A percentile compares a stretch with the other conserved stretches of the same genome.
These are phyloP conservation scores for Ustilago loliicola DNA, from an alignment of 1,284 basidiomycete species.

Conservation along the genomic window DNA sequence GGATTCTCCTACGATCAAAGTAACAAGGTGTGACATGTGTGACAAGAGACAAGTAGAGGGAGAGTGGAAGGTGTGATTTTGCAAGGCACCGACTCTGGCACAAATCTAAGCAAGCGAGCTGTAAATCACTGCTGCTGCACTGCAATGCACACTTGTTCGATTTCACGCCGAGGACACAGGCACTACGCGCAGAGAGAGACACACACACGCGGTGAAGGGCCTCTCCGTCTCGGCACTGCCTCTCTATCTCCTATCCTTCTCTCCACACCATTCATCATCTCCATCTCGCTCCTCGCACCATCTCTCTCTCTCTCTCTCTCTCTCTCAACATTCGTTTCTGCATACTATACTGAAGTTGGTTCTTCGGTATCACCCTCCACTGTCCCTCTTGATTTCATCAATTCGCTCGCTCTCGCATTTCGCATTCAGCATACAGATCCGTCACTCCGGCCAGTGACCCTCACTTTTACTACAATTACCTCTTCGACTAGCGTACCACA, in stretches of 20 bases:
- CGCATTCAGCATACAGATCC: slow-evolving; percentile 3
- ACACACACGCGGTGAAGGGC: slow-evolving; percentile 1
- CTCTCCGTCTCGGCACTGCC: neutral
- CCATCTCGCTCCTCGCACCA: neutral
- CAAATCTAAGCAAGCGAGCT: neutral
- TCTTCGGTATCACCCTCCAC: slow-evolving; percentile 13
- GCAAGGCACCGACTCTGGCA: neutral
- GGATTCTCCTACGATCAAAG: neutral
- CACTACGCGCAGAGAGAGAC: too few relatives aligned
- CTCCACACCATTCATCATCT: slow-evolving; percentile 7
- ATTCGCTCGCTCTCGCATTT: neutral
- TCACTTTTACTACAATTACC: neutral
- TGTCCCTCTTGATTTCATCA: neutral
- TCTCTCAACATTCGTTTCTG: neutral
- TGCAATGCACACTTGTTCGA: neutral
- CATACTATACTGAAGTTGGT: slow-evolving; percentile 23
- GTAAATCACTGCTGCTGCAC: neutral
- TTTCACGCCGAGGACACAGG: too few relatives aligned
- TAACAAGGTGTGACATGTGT: neutral
- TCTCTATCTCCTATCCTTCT: neutral
- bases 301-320: neutral
- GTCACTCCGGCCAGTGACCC: neutral
- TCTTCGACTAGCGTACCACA: neutral
- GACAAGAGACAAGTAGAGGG: neutral
- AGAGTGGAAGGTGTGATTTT: neutral